Percentiles rank a stretch among this genome's conserved stretches.
These are phyloP conservation scores for Nicotiana undulata DNA, from an alignment of 257 asterid species.

Conservation along the genomic window DNA sequence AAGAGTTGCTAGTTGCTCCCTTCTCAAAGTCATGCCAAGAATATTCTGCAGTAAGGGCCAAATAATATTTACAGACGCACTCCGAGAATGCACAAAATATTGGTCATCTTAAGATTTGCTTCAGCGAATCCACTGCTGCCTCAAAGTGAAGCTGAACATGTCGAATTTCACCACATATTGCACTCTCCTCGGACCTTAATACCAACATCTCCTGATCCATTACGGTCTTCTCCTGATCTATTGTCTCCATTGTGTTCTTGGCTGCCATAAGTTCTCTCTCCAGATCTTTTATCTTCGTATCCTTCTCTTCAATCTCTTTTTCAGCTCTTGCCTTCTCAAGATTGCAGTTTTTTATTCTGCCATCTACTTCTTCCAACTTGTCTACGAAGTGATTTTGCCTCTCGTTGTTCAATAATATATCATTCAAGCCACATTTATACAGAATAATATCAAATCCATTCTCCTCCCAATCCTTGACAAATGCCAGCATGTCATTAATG, in stretches of 20 bases:
- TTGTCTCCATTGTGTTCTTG: background rate
- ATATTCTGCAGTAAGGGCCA: no score
- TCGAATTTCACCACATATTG: background rate
- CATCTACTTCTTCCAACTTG: background rate
- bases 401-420: background rate
- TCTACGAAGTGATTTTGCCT: background rate
- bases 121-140: background rate
- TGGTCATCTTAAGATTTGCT: background rate
- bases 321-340: background rate
- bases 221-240: background rate
- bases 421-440: background rate
- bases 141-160: background rate
- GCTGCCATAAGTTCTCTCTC: conserved; percentile 1
- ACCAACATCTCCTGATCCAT: background rate
- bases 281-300: background rate
- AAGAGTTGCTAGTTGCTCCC: no score
- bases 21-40: no score
- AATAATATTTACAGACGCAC: no score
- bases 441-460: background rate
- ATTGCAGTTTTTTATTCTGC: background rate
- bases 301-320: background rate
- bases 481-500: background rate
- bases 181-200: background rate
- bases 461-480: conserved; percentile 3
- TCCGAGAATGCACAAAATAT: no score